Evolutionary conservation across 108 stramenopile species (phyloP).

Genomic region (Cyclotella baltica): DNA sequence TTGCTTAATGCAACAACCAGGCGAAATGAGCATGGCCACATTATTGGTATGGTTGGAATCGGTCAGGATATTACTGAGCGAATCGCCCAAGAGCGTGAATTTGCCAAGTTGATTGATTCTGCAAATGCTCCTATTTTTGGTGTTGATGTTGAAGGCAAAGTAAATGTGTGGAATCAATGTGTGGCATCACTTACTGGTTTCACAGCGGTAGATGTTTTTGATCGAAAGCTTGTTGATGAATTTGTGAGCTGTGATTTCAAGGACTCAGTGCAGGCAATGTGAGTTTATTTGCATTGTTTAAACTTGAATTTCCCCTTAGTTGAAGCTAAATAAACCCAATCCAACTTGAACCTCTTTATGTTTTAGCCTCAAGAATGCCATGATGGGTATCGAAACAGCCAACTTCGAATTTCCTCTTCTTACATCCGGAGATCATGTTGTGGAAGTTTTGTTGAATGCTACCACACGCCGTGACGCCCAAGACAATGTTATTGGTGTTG

Average conservation of each 20-base stretch:
- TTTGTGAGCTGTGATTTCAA: conserved; percentile 50
- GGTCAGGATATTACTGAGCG: conserved; percentile 82
- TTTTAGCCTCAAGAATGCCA: conserved; percentile 32
- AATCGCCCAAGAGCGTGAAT: conserved; percentile 60
- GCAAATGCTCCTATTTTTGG: conserved; percentile 90
- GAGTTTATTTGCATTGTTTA: background rate
- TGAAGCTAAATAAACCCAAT: background rate
- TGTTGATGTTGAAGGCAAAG: conserved; percentile 72
- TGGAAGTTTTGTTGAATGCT: conserved; percentile 74
- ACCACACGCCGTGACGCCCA: conserved; percentile 75
- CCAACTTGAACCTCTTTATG: background rate
- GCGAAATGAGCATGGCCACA: conserved; percentile 63
- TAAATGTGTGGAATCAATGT: conserved; percentile 81
- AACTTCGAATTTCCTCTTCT: conserved; percentile 51
- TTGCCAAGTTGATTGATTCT: conserved; percentile 76
- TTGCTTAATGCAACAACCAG: conserved; percentile 73
- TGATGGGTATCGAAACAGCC: conserved; percentile 50
- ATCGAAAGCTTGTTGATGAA: conserved; percentile 44
- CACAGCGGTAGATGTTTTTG: conserved; percentile 36
- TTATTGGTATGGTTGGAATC: conserved; percentile 69
- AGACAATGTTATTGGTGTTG: conserved; percentile 57
- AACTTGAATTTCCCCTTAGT: background rate
- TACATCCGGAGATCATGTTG: conserved; percentile 43
- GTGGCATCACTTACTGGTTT: conserved; percentile 48
- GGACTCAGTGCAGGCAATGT: conserved; percentile 36